phyloP scores from a whole-genome alignment of 1,284 basidiomycete species.

The Vanrija sp. region DNA sequence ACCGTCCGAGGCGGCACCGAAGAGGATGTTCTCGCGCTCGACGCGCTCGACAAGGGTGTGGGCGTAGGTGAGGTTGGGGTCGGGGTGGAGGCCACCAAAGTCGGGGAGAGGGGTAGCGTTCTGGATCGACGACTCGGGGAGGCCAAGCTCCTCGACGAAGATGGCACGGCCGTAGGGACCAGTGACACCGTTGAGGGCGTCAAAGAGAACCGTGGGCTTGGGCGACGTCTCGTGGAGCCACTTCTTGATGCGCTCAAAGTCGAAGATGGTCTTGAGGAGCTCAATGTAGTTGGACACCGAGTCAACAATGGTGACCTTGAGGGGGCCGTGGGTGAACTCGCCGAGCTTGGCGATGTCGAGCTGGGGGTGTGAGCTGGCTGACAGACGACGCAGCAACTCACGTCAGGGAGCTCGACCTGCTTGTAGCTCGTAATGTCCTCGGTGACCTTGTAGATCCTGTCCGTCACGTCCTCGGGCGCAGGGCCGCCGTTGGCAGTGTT shows the following conservation, averaged over 20 bases:
- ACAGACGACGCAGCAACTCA: no score
- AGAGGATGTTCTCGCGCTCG: constrained; percentile 78
- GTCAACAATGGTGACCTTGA: constrained; percentile 88
- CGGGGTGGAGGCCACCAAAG: constrained; percentile 96
- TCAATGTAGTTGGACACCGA: constrained; percentile 85
- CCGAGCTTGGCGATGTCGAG: constrained; percentile 83
- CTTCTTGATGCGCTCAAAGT: constrained; percentile 84
- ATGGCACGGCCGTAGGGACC: constrained; percentile 92
- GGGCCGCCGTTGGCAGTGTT: constrained; percentile 96
- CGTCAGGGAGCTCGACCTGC: constrained; percentile 70
- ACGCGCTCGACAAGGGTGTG: constrained; percentile 90
- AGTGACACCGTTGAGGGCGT: constrained; percentile 94
- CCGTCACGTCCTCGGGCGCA: constrained; percentile 88
- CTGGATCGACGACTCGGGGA: constrained; percentile 76
- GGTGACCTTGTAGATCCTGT: constrained; percentile 88
- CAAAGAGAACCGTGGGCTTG: constrained; percentile 86
- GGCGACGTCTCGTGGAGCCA: constrained; percentile 65
- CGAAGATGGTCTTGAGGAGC: constrained; percentile 85
- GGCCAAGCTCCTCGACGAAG: constrained; percentile 77
- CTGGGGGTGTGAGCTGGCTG: constrained; percentile 47
- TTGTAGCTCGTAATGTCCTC: constrained; percentile 84
- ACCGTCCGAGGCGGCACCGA: constrained; percentile 95
- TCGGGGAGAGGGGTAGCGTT: constrained; percentile 88
- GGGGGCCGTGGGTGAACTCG: constrained; percentile 71
- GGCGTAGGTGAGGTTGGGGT: constrained; percentile 97